Conservation (phyloP, 2,329 filamentous ascomycete genomes). For the Lasiodiplodia hormozganensis region DNA sequence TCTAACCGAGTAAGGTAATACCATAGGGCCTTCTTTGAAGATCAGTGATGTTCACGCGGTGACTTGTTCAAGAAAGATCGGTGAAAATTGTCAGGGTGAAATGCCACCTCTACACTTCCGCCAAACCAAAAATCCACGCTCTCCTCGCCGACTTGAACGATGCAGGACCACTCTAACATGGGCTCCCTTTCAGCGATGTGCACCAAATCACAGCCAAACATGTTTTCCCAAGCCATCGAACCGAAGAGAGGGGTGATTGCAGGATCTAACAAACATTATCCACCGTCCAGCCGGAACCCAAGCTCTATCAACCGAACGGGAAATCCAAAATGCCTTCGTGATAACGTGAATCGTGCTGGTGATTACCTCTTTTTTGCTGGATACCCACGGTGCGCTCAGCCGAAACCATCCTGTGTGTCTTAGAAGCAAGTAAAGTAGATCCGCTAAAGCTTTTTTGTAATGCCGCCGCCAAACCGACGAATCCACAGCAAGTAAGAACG, state of each 20-base stretch:
- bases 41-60: neutral
- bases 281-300: neutral
- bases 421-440: neutral
- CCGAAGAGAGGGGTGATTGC: neutral
- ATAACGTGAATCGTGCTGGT: neutral
- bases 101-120: neutral
- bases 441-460: conserved; percentile 10
- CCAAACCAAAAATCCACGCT: neutral
- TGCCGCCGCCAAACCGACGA: conserved; percentile 10
- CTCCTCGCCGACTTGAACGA: neutral
- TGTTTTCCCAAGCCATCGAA: too few relatives aligned
- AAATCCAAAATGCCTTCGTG: conserved; percentile 9
- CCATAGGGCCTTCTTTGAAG: conserved; percentile 10
- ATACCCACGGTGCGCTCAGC: conserved; percentile 13
- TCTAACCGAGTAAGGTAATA: conserved; percentile 15
- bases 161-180: neutral
- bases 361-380: conserved; percentile 26
- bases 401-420: conserved; percentile 1
- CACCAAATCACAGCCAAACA: neutral
- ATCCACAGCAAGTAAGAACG: conserved; percentile 10
- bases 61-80: conserved; percentile 1
- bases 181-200: neutral
- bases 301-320: conserved; percentile 15
- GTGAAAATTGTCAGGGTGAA: neutral
- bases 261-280: conserved; percentile 9